A percentile compares a stretch with the other conserved stretches of the same genome.
phyloP scores from a whole-genome alignment of 352 stramenopile genomes.

The Phytophthora parvispora region DNA sequence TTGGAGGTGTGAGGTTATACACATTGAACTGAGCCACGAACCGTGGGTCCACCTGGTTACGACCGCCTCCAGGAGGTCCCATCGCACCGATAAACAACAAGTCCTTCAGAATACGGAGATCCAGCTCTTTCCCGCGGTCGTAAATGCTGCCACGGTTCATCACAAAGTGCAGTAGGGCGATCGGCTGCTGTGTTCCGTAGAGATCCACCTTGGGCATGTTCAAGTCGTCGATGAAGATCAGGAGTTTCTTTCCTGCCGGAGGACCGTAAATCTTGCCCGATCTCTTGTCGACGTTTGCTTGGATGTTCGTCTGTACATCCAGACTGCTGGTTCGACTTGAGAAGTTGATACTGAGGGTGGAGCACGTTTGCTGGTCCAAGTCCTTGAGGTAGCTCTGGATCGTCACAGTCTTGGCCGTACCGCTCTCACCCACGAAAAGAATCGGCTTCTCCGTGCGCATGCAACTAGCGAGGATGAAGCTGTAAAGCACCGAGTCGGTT shows the following conservation, averaged over 20 bases:
- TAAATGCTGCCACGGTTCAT: slow-evolving; percentile 95
- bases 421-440: slow-evolving; percentile 95
- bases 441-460: slow-evolving; percentile 92
- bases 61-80: slow-evolving; percentile 94
- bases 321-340: slow-evolving; percentile 94
- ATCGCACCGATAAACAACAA: slow-evolving; percentile 96
- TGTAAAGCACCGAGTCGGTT: slow-evolving; percentile 96
- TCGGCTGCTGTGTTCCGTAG: slow-evolving; percentile 97
- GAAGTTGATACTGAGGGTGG: slow-evolving; percentile 93
- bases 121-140: slow-evolving; percentile 96
- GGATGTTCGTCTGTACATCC: slow-evolving; percentile 96
- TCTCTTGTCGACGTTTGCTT: slow-evolving; percentile 97
- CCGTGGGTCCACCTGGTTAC: slow-evolving; percentile 95
- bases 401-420: slow-evolving; percentile 97
- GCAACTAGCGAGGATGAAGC: slow-evolving; percentile 90
- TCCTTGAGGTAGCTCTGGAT: slow-evolving; percentile 95
- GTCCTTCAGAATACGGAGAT: slow-evolving; percentile 95
- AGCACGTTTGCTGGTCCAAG: slow-evolving; percentile 75
- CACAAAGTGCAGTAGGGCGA: slow-evolving; percentile 95
- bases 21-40: slow-evolving; percentile 97
- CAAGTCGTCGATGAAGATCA: slow-evolving; percentile 97
- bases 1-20: slow-evolving; percentile 96
- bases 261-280: slow-evolving; percentile 96
- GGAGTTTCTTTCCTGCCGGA: slow-evolving; percentile 93
- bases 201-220: slow-evolving; percentile 98